A percentile compares a stretch with the other conserved stretches of the same genome.
Evolutionary conservation across 1,139 yeast genomes (phyloP).

Genomic region (Hyphopichia fennica): DNA sequence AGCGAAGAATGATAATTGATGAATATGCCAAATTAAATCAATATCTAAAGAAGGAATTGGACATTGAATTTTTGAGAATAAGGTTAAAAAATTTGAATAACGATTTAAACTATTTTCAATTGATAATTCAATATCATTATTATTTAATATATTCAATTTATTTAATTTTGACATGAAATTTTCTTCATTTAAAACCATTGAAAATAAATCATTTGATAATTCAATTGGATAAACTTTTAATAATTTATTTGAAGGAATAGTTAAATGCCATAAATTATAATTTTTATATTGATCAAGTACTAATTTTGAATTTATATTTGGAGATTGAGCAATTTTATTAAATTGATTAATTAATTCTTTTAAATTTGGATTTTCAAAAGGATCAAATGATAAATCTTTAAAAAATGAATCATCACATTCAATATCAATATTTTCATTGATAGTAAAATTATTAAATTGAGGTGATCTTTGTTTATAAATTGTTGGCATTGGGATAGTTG

Average conservation of each 20-base stretch:
- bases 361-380: conserved; percentile 4
- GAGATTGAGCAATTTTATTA: background rate
- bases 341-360: background rate
- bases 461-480: conserved; percentile 6
- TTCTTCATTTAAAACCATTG: conserved; percentile 31
- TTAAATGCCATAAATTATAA: conserved; percentile 20
- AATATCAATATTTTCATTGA: background rate
- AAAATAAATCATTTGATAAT: conserved; percentile 30
- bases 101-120: conserved; percentile 13
- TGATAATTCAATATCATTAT: conserved; percentile 18
- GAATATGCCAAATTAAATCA: conserved; percentile 43
- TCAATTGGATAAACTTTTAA: conserved; percentile 9
- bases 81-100: conserved; percentile 12
- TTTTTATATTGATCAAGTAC: conserved; percentile 10
- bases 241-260: conserved; percentile 9
- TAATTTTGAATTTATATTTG: background rate
- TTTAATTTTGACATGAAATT: conserved; percentile 31
- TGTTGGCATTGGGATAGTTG: conserved; percentile 12
- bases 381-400: conserved; percentile 8
- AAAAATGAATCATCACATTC: conserved; percentile 4
- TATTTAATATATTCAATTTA: conserved; percentile 27
- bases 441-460: background rate
- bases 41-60: conserved; percentile 39
- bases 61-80: background rate
- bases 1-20: conserved; percentile 25